Percentiles rank a stretch among this genome's conserved stretches.
phyloP scores from a whole-genome alignment of 2,329 filamentous ascomycete genomes.

The Epichloe sibirici region DNA sequence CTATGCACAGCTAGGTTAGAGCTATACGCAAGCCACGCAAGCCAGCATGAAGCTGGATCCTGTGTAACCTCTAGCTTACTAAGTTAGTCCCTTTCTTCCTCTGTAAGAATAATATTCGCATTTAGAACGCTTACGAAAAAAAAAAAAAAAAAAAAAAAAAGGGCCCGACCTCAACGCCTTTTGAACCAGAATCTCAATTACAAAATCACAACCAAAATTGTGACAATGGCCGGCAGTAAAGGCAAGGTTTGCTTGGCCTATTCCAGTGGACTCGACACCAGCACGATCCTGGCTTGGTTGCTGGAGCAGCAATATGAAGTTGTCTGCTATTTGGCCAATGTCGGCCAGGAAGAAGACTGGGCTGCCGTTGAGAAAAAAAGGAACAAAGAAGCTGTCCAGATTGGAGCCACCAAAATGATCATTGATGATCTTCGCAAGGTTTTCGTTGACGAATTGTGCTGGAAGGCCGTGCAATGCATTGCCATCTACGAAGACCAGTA shows the following conservation, averaged over 20 bases:
- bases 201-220: too few relatives aligned
- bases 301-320: constrained; percentile 17
- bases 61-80: too few relatives aligned
- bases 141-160: too few relatives aligned
- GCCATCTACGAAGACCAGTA: constrained; percentile 47
- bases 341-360: constrained; percentile 59
- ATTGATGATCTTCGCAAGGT: constrained; percentile 53
- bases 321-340: constrained; percentile 6
- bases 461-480: constrained; percentile 55
- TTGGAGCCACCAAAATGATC: constrained; percentile 24
- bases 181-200: not conserved
- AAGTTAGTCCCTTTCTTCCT: too few relatives aligned
- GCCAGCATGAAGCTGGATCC: too few relatives aligned
- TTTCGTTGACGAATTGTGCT: constrained; percentile 65
- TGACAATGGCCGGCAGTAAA: constrained; percentile 1
- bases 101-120: too few relatives aligned
- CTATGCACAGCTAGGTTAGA: too few relatives aligned
- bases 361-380: constrained; percentile 59
- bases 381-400: not conserved
- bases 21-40: too few relatives aligned
- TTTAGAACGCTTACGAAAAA: too few relatives aligned
- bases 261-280: constrained; percentile 26
- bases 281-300: constrained; percentile 29
- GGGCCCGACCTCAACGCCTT: not conserved
- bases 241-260: constrained; percentile 3